These are phyloP conservation scores for Liquidambar formosana DNA, from an alignment of 164 flowering plant genomes.

Conservation along the genomic window DNA sequence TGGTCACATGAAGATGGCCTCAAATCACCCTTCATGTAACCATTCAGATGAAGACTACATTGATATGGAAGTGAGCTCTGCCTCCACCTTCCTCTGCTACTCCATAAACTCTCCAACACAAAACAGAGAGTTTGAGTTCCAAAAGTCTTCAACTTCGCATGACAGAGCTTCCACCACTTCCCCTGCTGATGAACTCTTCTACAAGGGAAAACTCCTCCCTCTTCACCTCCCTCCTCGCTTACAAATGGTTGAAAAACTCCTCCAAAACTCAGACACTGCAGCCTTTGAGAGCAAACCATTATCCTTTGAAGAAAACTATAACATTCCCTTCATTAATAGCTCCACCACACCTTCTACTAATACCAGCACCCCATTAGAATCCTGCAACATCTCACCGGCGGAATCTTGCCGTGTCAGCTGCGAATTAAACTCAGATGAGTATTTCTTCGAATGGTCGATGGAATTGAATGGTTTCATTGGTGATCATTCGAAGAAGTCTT, in stretches of 20 bases:
- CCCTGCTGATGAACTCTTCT: constrained; percentile 93
- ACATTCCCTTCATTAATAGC: constrained; percentile 17
- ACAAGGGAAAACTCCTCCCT: constrained; percentile 86
- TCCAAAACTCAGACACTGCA: constrained; percentile 31
- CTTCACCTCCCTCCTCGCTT: constrained; percentile 84
- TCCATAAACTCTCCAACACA: constrained; percentile 31
- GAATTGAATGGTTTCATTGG: constrained; percentile 36
- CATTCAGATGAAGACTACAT: constrained; percentile 52
- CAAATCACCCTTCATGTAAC: constrained; percentile 18
- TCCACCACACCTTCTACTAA: constrained; percentile 12
- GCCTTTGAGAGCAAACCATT: constrained; percentile 11
- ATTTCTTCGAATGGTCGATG: constrained; percentile 53
- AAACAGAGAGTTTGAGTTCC: constrained; percentile 85
- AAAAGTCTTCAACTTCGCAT: constrained; percentile 43
- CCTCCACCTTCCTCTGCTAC: constrained; percentile 17
- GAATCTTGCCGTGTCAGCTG: constrained; percentile 64
- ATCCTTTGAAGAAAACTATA: constrained; percentile 16
- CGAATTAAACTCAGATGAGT: constrained; percentile 65
- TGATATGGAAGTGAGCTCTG: constrained; percentile 49
- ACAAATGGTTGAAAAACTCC: constrained; percentile 73
- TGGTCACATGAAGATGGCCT: constrained; percentile 20
- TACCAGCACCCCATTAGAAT: constrained; percentile 43
- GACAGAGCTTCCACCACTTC: constrained; percentile 46
- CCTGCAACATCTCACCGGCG: constrained; percentile 61
- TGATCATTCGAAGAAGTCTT: constrained; percentile 35